These are phyloP conservation scores for Calonectria hongkongensis DNA, from an alignment of 2,329 filamentous ascomycete genomes.

Conservation along the genomic window DNA sequence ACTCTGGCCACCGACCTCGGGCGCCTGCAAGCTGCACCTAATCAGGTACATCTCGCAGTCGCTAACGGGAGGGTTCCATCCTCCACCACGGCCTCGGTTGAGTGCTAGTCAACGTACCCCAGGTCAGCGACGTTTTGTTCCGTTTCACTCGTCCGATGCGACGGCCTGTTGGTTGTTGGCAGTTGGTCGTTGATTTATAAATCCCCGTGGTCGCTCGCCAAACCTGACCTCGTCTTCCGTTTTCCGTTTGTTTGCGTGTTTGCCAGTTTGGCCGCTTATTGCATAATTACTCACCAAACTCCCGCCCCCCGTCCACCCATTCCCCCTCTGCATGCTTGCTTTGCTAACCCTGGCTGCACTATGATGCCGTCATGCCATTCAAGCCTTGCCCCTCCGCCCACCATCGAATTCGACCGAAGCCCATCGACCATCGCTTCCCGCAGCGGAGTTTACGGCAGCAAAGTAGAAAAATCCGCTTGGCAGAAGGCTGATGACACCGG, in stretches of 20 bases:
- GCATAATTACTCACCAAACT: background rate
- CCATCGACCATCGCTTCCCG: conserved; percentile 19
- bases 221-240: no score
- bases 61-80: conserved; percentile 22
- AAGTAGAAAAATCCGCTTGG: background rate
- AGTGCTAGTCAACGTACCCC: conserved; percentile 15
- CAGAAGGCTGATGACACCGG: conserved; percentile 20
- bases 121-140: conserved; percentile 16
- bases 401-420: conserved; percentile 38
- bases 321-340: conserved; percentile 19
- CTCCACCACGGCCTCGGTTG: conserved; percentile 30
- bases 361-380: conserved; percentile 31
- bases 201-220: background rate
- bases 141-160: conserved; percentile 21
- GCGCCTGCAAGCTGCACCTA: conserved; percentile 32
- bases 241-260: background rate
- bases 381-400: conserved; percentile 22
- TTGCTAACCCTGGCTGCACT: conserved; percentile 27
- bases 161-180: background rate
- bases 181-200: background rate
- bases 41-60: conserved; percentile 29
- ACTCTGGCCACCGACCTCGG: conserved; percentile 21
- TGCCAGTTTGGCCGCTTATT: background rate
- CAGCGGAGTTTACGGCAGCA: conserved; percentile 25
- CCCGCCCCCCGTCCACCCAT: conserved; percentile 3